Conservation (phyloP, 768 basidiomycete genomes). For the Fomitopsis pulvina region DNA sequence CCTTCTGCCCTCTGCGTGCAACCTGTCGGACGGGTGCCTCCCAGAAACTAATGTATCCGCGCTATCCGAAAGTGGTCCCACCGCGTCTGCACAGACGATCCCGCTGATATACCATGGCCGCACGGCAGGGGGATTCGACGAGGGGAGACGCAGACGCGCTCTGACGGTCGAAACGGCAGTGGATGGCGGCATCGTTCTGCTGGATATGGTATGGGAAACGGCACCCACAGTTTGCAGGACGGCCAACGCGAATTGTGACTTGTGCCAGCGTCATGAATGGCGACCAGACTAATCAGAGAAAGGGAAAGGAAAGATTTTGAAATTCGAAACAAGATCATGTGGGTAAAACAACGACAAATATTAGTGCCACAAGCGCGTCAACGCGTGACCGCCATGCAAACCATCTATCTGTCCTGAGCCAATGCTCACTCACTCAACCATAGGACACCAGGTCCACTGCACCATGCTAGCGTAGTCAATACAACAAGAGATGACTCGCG, state of each 20-base stretch:
- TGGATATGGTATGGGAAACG: not conserved
- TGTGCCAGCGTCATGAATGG: not conserved
- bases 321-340: too few species aligned
- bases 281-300: too few species aligned
- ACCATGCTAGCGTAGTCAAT: too few species aligned
- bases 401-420: too few species aligned
- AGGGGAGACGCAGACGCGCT: slow-evolving; percentile 71
- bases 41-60: slow-evolving; percentile 49
- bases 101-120: slow-evolving; percentile 73
- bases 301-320: too few species aligned
- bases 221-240: slow-evolving; percentile 1
- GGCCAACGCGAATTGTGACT: not conserved
- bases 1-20: too few species aligned
- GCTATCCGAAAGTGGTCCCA: slow-evolving; percentile 27
- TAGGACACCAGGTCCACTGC: too few species aligned
- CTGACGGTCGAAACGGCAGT: slow-evolving; percentile 50
- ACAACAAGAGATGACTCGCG: too few species aligned
- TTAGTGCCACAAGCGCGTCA: too few species aligned
- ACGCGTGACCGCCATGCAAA: too few species aligned
- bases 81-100: slow-evolving; percentile 77
- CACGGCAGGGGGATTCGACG: slow-evolving; percentile 57
- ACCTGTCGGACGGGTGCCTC: slow-evolving; percentile 60
- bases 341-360: too few species aligned
- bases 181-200: not conserved
- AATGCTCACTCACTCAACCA: too few species aligned